Base-by-base conservation (phyloP, 495 filamentous ascomycete species). In the Chaetomium tenue region DNA sequence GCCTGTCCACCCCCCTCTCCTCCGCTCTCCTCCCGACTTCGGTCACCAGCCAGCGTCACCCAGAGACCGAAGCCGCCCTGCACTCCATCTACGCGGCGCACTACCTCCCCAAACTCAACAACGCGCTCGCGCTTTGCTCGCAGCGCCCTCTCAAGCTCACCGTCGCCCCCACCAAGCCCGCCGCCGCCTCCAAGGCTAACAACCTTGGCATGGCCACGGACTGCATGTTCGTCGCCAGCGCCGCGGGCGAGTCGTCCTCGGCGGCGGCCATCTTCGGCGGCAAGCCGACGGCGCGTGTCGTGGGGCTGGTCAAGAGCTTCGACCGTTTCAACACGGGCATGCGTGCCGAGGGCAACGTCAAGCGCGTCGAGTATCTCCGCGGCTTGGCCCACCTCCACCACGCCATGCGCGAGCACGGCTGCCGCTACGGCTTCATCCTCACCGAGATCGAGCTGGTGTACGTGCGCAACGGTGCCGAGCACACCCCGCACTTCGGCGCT, bases 301-400 rank as follows among this genome's bases (percentile, higher is more conserved):
- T 97, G 46, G 92, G 92, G 8, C 84, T 97, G 8, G 90, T 91
- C 68, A 94, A 93, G 78, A 87, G 85, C 71, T 96, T 91, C 73
- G 89, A 96, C 71, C 86, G 89, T 48, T 97, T 93, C 91, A 96
- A 97, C 80, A 91, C 90, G 4, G 90, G 89, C 62, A 93, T 96
- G 91, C 90, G 92, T 71, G 87, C 87, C 64, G 91, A 93, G 71
- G 83, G 85, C 44, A 89, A 91, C 52, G 82, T 88, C 74, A 86
- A 89, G 65, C 86, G 91, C 30, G 89, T 95, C 60, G 85, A 92
- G 74, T 97, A 95, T 76, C 86, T 96, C 11, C 85, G 89, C 39
- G 89, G 90, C 7, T 84, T 97, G 13, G 84, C 91, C 0, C 90
- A 95, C 64, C 78, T 97, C 30, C 92, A 97, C 74, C 85, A 87